Evolutionary conservation across 441 rosid genomes (phyloP).

Genomic region (Erysimum cheiri): DNA sequence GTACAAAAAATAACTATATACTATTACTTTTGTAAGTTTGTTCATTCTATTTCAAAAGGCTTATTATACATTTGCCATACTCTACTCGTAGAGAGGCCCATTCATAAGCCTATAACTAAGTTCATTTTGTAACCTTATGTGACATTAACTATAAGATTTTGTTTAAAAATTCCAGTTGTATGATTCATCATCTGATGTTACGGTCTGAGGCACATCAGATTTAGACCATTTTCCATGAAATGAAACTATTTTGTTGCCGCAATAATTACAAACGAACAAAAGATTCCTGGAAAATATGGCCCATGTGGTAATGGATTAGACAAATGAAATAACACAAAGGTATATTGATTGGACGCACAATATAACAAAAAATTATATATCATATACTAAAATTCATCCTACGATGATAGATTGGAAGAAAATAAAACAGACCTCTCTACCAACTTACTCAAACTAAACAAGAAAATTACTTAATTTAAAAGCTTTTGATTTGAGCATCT

Average conservation of each 20-base stretch:
- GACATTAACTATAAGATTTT: background rate
- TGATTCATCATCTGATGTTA: constrained; percentile 20
- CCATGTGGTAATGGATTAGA: constrained; percentile 40
- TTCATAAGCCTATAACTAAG: background rate
- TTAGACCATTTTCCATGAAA: constrained; percentile 14
- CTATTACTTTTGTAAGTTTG: no score
- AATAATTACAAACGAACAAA: constrained; percentile 43
- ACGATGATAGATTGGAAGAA: constrained; percentile 20
- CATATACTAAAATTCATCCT: background rate
- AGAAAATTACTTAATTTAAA: background rate
- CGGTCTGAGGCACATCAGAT: constrained; percentile 17
- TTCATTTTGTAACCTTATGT: background rate
- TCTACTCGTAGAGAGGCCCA: background rate
- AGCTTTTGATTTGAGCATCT: background rate
- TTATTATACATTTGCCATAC: no score
- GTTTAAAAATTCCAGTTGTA: background rate
- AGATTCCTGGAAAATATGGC: constrained; percentile 37
- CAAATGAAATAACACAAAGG: constrained; percentile 45
- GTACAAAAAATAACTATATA: no score
- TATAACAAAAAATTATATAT: background rate
- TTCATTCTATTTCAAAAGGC: background rate
- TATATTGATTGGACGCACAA: constrained; percentile 35
- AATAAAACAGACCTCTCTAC: background rate
- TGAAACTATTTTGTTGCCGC: constrained; percentile 24
- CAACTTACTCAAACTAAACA: background rate